Base-by-base conservation (phyloP, 2,329 filamentous ascomycete species). In the Diatrype stigma region DNA sequence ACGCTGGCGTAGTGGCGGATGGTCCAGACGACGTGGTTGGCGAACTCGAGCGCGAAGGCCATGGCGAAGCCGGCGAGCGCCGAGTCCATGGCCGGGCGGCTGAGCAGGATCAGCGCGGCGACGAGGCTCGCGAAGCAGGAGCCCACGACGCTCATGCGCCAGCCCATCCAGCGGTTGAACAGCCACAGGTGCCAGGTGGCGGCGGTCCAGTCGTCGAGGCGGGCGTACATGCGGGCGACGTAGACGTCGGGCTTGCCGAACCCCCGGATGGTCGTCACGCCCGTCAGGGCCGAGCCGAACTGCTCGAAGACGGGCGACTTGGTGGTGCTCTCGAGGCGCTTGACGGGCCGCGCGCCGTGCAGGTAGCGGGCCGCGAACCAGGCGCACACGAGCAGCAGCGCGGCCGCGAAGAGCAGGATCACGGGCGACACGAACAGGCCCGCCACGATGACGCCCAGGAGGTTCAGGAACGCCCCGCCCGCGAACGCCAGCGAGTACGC, bases 231-330 rank as follows among this genome's bases (percentile, higher is more conserved):
- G 50, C 82, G 78, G 11, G 84, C 75, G 44, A 88, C 73, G 56
- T 90, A 93, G 1, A 77, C 75, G 19, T 82, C 74, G 0, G 76
- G 72, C 71, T 89, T 90, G 56, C 83, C 82, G 58, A 89, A 93
- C 0, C 86, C 86, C 12, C 89, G 82, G 48, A 94, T 89, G 0
- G 89, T 92, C 1, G 82, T 76, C 17, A 94, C 81, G 5, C 89
- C 89, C 0, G 81, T 79, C 10, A 93, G 77, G 0, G 86, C 82
- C 1, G 86, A 84, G 11, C 85, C 85, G 60, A 93, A 92, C 55
- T 89, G 84, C 65, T 93, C 89, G 59, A 90, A 92, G 1, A 93
- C 83, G 0, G 89, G 89, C 0, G 85, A 89, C 67, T 90, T 92
- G 50, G 83, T 80, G 3, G 80, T 89, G 56, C 85, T 89, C 66